Percentiles rank a stretch among this genome's conserved stretches.
Evolutionary conservation across 2,329 filamentous ascomycete species (phyloP).

Genomic region (Colletotrichum salicis): DNA sequence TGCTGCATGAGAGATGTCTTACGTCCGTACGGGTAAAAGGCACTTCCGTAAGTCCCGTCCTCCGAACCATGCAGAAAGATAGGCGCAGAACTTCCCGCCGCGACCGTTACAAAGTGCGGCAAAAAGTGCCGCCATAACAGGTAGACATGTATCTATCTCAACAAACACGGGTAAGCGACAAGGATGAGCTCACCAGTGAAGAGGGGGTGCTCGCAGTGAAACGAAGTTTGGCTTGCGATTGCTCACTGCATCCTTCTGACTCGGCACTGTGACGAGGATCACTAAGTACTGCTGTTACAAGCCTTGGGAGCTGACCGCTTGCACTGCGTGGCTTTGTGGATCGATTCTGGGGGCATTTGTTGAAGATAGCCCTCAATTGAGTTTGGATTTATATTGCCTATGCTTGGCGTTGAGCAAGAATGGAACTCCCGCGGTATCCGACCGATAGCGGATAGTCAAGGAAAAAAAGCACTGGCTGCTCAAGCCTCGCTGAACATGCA

Average conservation of each 20-base stretch:
- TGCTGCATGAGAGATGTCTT: not conserved
- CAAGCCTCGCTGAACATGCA: not conserved
- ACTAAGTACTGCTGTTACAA: not conserved
- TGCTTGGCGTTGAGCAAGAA: not conserved
- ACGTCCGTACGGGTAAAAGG: not conserved
- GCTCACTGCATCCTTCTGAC: not conserved
- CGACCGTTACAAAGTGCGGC: not conserved
- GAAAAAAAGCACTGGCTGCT: not conserved
- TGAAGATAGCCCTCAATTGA: not conserved
- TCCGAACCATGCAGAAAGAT: slow-evolving; percentile 19
- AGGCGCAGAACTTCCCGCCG: not conserved
- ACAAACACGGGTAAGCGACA: not conserved
- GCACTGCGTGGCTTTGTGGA: not conserved
- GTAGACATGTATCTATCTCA: not conserved
- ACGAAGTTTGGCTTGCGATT: not conserved
- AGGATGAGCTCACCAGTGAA: not conserved
- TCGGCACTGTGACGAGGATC: not conserved
- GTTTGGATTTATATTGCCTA: not conserved
- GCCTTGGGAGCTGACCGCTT: not conserved
- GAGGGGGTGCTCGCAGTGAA: slow-evolving; percentile 1
- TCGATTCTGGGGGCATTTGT: not conserved
- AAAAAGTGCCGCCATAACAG: not conserved
- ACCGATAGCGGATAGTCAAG: not conserved
- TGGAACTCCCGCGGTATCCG: not conserved
- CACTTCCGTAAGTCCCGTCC: not conserved